phyloP scores from a whole-genome alignment of 1,284 basidiomycete species.

The Thecaphora frezii region DNA sequence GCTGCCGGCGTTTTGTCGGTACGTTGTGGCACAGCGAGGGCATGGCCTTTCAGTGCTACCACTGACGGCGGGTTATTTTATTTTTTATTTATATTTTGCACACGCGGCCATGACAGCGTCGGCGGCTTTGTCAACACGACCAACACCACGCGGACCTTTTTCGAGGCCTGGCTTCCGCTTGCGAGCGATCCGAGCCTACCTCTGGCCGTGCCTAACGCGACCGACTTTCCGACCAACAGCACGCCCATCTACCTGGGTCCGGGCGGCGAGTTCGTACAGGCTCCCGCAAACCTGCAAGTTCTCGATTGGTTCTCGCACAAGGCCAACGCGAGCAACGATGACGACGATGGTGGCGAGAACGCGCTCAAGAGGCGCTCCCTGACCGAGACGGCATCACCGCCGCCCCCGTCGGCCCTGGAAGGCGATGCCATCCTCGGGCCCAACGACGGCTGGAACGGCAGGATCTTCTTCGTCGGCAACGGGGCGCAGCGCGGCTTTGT shows the following conservation, averaged over 20 bases:
- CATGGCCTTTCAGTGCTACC: too few species aligned
- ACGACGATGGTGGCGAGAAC: background rate
- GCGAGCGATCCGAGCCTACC: constrained; percentile 8
- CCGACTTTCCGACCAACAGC: constrained; percentile 19
- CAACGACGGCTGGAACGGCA: constrained; percentile 20
- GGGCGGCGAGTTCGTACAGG: constrained; percentile 2
- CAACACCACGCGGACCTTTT: constrained; percentile 8
- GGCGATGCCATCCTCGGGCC: background rate
- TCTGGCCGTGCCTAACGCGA: constrained; percentile 10
- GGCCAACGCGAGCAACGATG: background rate
- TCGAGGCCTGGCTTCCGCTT: constrained; percentile 26
- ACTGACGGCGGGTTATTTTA: too few species aligned
- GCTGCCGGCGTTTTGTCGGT: constrained; percentile 27
- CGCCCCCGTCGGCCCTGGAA: background rate
- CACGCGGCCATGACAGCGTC: constrained; percentile 5
- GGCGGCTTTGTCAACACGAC: constrained; percentile 11
- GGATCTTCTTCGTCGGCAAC: constrained; percentile 26
- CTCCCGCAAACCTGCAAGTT: constrained; percentile 3
- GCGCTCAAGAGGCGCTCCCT: background rate
- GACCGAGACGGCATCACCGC: too few species aligned
- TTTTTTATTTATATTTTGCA: too few species aligned
- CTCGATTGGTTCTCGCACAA: background rate
- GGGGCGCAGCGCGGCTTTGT: constrained; percentile 27
- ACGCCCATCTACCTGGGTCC: constrained; percentile 9
- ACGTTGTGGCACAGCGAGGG: too few species aligned